These are phyloP conservation scores for Sequoiadendron giganteum DNA, from an alignment of 75 land plant genomes.

Conservation along the genomic window DNA sequence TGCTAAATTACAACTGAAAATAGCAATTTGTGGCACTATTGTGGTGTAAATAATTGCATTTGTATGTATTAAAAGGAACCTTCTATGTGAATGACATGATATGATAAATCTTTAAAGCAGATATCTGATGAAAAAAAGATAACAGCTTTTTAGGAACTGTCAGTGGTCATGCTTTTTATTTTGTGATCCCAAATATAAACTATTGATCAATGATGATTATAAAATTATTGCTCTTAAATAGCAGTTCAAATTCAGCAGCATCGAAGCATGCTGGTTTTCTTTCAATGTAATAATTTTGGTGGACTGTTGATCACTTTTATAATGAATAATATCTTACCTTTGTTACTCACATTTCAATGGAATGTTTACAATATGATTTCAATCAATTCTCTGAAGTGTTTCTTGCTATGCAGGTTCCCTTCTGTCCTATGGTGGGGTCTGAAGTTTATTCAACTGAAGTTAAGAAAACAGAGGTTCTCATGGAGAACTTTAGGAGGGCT, in stretches of 20 bases:
- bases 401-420: slow-evolving; percentile 69
- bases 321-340: neutral
- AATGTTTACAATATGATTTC: neutral
- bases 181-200: neutral
- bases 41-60: neutral
- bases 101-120: neutral
- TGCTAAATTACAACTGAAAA: neutral
- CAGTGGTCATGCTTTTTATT: neutral
- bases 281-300: neutral
- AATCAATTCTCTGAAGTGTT: neutral
- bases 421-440: slow-evolving; percentile 99
- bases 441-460: slow-evolving; percentile 98
- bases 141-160: neutral
- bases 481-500: slow-evolving; percentile 97
- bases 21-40: neutral
- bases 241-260: neutral
- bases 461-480: slow-evolving; percentile 95
- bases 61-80: neutral
- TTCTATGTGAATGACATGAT: neutral
- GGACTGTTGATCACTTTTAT: neutral
- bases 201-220: neutral
- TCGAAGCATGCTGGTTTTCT: neutral
- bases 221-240: neutral
- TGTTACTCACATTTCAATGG: neutral
- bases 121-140: neutral